phyloP scores from a whole-genome alignment of 1,139 yeast genomes.

The Yarrowia galli region DNA sequence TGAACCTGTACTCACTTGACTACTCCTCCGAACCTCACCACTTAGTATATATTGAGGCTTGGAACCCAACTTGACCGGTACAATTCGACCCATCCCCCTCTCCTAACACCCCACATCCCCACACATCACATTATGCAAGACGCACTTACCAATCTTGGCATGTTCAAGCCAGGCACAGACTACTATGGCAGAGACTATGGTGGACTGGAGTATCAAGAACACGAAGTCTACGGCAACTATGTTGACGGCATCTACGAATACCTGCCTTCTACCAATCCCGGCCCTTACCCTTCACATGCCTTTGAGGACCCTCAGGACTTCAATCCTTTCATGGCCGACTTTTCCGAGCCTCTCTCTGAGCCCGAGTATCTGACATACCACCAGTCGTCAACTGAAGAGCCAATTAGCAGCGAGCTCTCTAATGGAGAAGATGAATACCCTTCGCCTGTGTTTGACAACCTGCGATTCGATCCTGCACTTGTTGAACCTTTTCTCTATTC shows the following conservation, averaged over 20 bases:
- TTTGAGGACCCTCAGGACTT: not conserved
- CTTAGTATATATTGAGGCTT: conserved; percentile 9
- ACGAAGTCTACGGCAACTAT: not conserved
- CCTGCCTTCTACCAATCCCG: not conserved
- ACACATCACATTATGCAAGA: not conserved
- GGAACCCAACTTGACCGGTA: not conserved
- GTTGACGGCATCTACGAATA: not conserved
- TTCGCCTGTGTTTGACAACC: not conserved
- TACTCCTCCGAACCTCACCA: conserved; percentile 7
- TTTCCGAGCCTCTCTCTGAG: not conserved
- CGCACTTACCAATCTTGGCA: not conserved
- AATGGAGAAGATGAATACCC: not conserved
- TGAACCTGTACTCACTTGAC: not conserved
- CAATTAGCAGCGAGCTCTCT: not conserved
- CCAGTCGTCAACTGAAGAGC: not conserved
- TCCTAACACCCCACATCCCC: not conserved
- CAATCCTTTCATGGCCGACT: not conserved
- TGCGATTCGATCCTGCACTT: not conserved
- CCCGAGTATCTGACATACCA: not conserved
- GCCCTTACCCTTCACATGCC: conserved; percentile 3
- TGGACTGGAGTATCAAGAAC: not conserved
- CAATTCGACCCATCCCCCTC: not conserved
- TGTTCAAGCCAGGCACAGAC: conserved; percentile 7
- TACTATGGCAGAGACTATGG: conserved; percentile 18
- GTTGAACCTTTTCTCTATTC: not conserved